Evolutionary conservation across 352 stramenopile species (phyloP).

Genomic region (Phytophthora sp.): DNA sequence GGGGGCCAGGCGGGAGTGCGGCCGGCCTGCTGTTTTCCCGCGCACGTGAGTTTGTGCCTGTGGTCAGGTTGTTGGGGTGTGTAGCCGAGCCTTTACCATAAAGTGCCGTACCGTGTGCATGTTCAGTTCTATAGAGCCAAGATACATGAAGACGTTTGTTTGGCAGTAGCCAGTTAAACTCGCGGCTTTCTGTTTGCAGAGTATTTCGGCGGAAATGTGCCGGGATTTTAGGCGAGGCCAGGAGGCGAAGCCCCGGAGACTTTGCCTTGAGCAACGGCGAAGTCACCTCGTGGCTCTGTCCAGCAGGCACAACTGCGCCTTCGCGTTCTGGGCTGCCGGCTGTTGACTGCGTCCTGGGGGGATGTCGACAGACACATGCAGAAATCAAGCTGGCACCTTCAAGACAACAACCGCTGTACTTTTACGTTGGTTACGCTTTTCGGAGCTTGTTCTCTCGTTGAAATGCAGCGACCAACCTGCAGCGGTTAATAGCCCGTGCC

Average conservation of each 20-base stretch:
- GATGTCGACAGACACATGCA: constrained; percentile 11
- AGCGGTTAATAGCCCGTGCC: background rate
- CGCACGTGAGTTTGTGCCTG: constrained; percentile 27
- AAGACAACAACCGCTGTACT: constrained; percentile 21
- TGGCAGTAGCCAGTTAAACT: constrained; percentile 20
- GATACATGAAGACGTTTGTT: constrained; percentile 12
- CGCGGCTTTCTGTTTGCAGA: constrained; percentile 11
- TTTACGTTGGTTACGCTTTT: constrained; percentile 35
- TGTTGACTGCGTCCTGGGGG: background rate
- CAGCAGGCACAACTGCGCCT: constrained; percentile 10
- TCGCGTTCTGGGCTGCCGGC: constrained; percentile 22
- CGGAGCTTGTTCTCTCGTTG: constrained; percentile 2
- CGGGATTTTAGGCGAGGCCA: constrained; percentile 15
- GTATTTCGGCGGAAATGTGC: constrained; percentile 6
- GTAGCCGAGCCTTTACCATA: constrained; percentile 33
- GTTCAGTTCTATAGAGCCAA: constrained; percentile 26
- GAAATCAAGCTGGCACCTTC: constrained; percentile 12
- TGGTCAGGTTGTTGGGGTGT: constrained; percentile 27
- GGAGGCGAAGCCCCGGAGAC: constrained; percentile 8
- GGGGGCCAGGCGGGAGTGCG: background rate
- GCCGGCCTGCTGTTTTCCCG: constrained; percentile 27
- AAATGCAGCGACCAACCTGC: constrained; percentile 5
- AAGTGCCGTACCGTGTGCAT: too few species aligned
- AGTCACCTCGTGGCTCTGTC: constrained; percentile 17
- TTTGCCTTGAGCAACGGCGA: too few species aligned